A percentile compares a stretch with the other conserved stretches of the same genome.
phyloP scores from a whole-genome alignment of 2,329 filamentous ascomycete species.

The Aspergillus quadricinctus region DNA sequence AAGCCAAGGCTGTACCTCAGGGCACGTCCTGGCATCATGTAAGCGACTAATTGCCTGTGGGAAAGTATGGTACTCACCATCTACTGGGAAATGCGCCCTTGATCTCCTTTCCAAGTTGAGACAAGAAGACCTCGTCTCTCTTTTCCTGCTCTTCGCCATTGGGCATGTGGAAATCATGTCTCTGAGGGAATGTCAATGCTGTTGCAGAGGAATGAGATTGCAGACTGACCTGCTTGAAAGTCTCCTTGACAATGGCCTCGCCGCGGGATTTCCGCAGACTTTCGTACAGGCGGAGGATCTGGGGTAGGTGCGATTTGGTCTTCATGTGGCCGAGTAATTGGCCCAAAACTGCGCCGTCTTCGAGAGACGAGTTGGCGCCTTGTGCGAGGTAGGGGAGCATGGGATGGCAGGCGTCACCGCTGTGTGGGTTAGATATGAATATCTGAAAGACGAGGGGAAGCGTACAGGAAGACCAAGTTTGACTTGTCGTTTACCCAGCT shows the following conservation, averaged over 20 bases:
- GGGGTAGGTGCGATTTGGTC: slow-evolving; percentile 39
- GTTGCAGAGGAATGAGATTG: not conserved
- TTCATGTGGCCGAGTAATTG: slow-evolving; percentile 51
- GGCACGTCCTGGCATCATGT: slow-evolving; percentile 47
- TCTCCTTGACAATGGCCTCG: slow-evolving; percentile 57
- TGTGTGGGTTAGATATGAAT: slow-evolving; percentile 3
- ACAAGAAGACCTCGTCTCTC: slow-evolving; percentile 55
- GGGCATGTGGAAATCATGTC: slow-evolving; percentile 50
- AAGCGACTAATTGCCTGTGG: not conserved
- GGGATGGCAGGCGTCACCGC: slow-evolving; percentile 59
- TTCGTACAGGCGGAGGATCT: slow-evolving; percentile 44
- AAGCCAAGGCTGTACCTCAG: slow-evolving; percentile 59
- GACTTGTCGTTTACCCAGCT: slow-evolving; percentile 52
- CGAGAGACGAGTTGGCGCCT: slow-evolving; percentile 63
- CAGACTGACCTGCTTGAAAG: slow-evolving; percentile 49
- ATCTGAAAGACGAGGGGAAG: not conserved
- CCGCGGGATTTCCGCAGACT: slow-evolving; percentile 45
- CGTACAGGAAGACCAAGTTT: slow-evolving; percentile 46
- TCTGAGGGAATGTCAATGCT: slow-evolving; percentile 24
- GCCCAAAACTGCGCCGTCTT: slow-evolving; percentile 65
- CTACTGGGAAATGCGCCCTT: slow-evolving; percentile 58
- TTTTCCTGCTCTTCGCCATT: slow-evolving; percentile 55
- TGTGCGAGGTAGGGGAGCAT: slow-evolving; percentile 63
- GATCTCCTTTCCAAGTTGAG: slow-evolving; percentile 51
- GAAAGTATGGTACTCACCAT: slow-evolving; percentile 36